Conservation (phyloP, 2,329 filamentous ascomycete species). For the Gnomoniopsis smithogilvyi region DNA sequence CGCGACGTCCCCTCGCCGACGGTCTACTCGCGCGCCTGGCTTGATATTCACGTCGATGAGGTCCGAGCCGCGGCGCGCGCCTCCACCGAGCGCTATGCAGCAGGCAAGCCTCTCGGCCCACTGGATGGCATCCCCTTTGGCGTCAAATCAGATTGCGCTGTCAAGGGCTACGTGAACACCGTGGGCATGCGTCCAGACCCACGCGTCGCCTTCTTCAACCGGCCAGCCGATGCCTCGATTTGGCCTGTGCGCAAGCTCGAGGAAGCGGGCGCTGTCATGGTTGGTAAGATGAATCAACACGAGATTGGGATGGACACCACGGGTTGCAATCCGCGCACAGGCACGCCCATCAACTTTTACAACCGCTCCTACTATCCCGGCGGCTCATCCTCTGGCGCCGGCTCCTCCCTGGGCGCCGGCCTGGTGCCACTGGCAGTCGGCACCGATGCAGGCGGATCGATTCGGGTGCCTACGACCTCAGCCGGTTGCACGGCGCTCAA, state of each 20-base stretch:
- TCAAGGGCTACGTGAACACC: conserved; percentile 67
- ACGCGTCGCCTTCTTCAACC: conserved; percentile 40
- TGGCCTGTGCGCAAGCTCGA: conserved; percentile 72
- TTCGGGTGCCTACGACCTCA: conserved; percentile 70
- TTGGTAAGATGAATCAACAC: conserved; percentile 79
- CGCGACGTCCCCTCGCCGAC: conserved; percentile 51
- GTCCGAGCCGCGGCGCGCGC: conserved; percentile 66
- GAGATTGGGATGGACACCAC: conserved; percentile 76
- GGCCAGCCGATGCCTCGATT: conserved; percentile 50
- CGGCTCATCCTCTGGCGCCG: conserved; percentile 75
- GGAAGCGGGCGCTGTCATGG: conserved; percentile 69
- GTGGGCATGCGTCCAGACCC: conserved; percentile 59
- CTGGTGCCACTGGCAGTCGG: conserved; percentile 74
- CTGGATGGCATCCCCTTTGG: conserved; percentile 81
- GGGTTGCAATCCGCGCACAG: conserved; percentile 76
- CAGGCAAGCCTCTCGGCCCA: conserved; percentile 61
- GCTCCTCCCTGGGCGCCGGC: conserved; percentile 66
- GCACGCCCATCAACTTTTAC: conserved; percentile 75
- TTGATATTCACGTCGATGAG: conserved; percentile 61
- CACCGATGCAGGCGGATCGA: conserved; percentile 72
- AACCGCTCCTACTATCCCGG: conserved; percentile 76
- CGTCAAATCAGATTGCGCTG: conserved; percentile 76
- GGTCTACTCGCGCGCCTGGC: conserved; percentile 69
- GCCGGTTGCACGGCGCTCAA: conserved; percentile 84
- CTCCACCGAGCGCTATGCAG: conserved; percentile 69